These are phyloP conservation scores for Ascochyta lentis DNA, from an alignment of 2,329 filamentous ascomycete genomes.

Conservation along the genomic window DNA sequence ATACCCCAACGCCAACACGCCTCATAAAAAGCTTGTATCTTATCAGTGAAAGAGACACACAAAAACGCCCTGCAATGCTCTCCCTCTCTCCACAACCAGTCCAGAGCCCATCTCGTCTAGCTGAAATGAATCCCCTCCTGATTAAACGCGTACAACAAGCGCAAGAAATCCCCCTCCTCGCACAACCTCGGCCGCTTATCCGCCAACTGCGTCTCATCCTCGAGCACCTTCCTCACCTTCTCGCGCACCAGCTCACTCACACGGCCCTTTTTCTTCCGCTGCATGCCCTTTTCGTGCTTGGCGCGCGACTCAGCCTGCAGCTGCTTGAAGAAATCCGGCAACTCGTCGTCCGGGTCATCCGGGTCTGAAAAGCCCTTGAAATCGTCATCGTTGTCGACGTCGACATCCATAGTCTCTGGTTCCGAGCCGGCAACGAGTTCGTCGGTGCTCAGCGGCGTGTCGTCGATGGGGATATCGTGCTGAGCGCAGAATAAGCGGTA, in stretches of 20 bases:
- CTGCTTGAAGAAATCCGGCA: conserved; percentile 86
- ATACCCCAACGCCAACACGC: conserved; percentile 27
- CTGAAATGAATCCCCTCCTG: conserved; percentile 92
- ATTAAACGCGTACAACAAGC: conserved; percentile 83
- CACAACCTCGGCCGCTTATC: conserved; percentile 85
- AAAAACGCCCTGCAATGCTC: conserved; percentile 28
- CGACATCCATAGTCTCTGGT: conserved; percentile 57
- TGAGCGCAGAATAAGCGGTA: conserved; percentile 90
- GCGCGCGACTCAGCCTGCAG: conserved; percentile 49
- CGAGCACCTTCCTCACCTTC: conserved; percentile 85
- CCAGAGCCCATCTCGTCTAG: conserved; percentile 42
- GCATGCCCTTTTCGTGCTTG: conserved; percentile 36
- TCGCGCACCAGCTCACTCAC: conserved; percentile 81
- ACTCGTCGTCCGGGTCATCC: conserved; percentile 69
- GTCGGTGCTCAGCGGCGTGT: conserved; percentile 48
- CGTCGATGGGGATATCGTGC: conserved; percentile 80
- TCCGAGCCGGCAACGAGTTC: conserved; percentile 42
- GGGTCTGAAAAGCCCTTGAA: conserved; percentile 59
- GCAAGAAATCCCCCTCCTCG: conserved; percentile 91
- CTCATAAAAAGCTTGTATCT: conserved; percentile 2
- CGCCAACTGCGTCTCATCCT: conserved; percentile 78
- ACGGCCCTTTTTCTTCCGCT: conserved; percentile 69
- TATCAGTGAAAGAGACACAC: neutral
- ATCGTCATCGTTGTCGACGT: conserved; percentile 57
- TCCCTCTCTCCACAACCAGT: too few relatives aligned